A percentile compares a stretch with the other conserved stretches of the same genome.
These are phyloP conservation scores for Fraxinus excelsior DNA, from an alignment of 257 asterid genomes.

Conservation along the genomic window DNA sequence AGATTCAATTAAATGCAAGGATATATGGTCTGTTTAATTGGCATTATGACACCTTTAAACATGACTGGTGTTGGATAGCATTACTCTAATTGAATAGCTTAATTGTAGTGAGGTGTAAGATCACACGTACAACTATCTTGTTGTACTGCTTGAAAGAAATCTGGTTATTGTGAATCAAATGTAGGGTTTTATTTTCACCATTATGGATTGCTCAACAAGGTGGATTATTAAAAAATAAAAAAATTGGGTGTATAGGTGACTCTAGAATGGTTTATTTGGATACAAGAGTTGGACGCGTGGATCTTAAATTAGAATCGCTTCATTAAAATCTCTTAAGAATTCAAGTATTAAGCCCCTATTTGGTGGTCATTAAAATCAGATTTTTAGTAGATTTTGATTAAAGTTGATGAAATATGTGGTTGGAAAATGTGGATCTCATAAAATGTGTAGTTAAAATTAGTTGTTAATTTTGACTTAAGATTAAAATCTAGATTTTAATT, in stretches of 20 bases:
- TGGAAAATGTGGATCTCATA: too few species aligned
- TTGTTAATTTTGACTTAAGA: too few species aligned
- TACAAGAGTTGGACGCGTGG: not conserved
- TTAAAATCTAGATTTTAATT: too few species aligned
- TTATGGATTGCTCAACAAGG: not conserved
- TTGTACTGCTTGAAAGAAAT: slow-evolving; percentile 12
- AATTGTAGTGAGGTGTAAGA: not conserved
- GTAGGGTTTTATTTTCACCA: slow-evolving; percentile 3
- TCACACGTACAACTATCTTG: not conserved
- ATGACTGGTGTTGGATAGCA: not conserved
- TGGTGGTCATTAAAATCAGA: too few species aligned
- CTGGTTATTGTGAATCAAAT: not conserved
- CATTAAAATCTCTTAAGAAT: not conserved
- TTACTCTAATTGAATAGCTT: not conserved
- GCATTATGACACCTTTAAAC: too few species aligned
- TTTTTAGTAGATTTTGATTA: too few species aligned
- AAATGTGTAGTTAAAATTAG: too few species aligned
- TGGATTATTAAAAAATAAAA: not conserved
- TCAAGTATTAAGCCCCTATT: not conserved
- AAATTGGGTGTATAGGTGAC: not conserved
- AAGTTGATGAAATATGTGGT: too few species aligned
- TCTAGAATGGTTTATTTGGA: not conserved
- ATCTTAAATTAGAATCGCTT: not conserved
- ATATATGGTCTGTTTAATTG: not conserved
- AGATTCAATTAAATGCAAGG: not conserved